Base-by-base conservation (phyloP, 768 basidiomycete genomes). In the Psilocybe cyanescens region DNA sequence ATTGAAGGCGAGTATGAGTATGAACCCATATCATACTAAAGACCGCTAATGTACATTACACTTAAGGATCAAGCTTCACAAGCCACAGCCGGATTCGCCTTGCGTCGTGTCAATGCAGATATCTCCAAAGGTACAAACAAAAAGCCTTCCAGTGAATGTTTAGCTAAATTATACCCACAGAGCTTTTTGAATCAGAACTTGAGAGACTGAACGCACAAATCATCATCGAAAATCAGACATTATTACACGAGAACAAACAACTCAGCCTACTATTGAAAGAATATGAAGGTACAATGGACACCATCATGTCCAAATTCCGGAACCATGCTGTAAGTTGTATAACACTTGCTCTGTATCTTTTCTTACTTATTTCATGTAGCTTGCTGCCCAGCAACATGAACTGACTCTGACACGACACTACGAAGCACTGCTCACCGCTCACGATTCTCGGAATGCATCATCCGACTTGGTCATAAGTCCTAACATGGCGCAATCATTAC, bases 211-310 rank as follows among this genome's bases (percentile, higher is more conserved):
- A 95, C 70, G 93, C 97, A 7, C 89, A 92, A 65, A 85, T 94
- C 45, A 86, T 98, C 49, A 88, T 97, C 59, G 97, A 99, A 75
- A 99, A 99, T 72, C 96, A 97, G 70, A 84, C 88, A 0, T 78
- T 99, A 1, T 79, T 92, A 52, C 90, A 98, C 63, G 97, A 99
- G 76, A 99, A 99, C 80, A 95, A 93, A 73, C 97, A 99, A 71
- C 83, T 99, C 31, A 90, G 89, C 65, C 68, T 86, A 29, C 81
- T 99, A 29, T 79, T 99, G 59, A 96, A 95, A 70, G 97, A 99
- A 74, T 97, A 99, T 72, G 96, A 99, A 73, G 81, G 81, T 57
- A 97, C 96, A 3, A 84, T 99, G 80, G 96, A 98, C 68, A 95
- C 89, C 30, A 92, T 99, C 71, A 99, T 99, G 97, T 78, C 87